A percentile compares a stretch with the other conserved stretches of the same genome.
Evolutionary conservation across 1,284 basidiomycete genomes (phyloP).

Genomic region (Sparassis latifolia): DNA sequence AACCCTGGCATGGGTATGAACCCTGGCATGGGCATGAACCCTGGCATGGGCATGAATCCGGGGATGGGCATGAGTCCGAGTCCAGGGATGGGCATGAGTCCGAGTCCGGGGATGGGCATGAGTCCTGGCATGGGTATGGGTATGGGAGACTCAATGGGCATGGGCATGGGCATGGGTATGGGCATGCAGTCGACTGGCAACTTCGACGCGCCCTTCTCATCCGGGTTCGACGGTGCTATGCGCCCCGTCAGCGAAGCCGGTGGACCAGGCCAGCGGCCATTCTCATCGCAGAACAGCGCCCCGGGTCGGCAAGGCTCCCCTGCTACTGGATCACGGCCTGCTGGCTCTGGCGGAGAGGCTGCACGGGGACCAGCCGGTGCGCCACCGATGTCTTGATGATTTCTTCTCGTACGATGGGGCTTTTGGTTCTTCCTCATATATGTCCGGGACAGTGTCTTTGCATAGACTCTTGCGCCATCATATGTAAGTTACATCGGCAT

Average conservation of each 20-base stretch:
- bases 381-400: background rate
- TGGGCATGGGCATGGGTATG: slow-evolving; percentile 4
- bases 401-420: background rate
- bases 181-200: slow-evolving; percentile 10
- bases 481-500: too few species aligned
- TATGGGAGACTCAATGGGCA: slow-evolving; percentile 11
- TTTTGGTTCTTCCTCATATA: too few species aligned
- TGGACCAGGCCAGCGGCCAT: slow-evolving; percentile 11
- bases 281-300: slow-evolving; percentile 20
- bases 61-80: slow-evolving; percentile 14
- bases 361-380: background rate
- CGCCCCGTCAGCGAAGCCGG: slow-evolving; percentile 9
- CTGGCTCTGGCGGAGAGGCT: slow-evolving; percentile 5
- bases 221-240: slow-evolving; percentile 13
- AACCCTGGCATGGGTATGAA: slow-evolving; percentile 11
- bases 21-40: slow-evolving; percentile 29
- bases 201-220: slow-evolving; percentile 19
- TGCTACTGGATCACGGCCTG: slow-evolving; percentile 7
- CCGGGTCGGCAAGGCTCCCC: slow-evolving; percentile 17
- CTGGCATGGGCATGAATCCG: slow-evolving; percentile 14
- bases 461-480: too few species aligned
- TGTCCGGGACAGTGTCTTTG: too few species aligned
- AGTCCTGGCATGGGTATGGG: slow-evolving; percentile 12
- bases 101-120: slow-evolving; percentile 4
- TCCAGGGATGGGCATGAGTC: slow-evolving; percentile 14